These are phyloP conservation scores for Macrotyloma uniflorum DNA, from an alignment of 306 rosid species.

Conservation along the genomic window DNA sequence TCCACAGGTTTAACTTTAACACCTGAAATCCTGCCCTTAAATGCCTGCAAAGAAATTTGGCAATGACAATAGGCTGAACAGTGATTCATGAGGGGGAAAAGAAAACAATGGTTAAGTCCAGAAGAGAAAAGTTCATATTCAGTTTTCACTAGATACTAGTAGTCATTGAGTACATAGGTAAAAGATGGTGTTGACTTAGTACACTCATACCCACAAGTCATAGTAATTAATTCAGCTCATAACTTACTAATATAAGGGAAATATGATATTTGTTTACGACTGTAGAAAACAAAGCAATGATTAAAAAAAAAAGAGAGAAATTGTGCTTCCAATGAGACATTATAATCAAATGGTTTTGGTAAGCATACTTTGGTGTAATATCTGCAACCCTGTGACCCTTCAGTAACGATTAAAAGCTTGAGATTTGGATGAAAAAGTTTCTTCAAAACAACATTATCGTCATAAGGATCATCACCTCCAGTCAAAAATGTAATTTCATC, in stretches of 20 bases:
- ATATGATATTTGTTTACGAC: neutral
- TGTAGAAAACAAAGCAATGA: conserved; percentile 10
- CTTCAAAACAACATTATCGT: conserved; percentile 68
- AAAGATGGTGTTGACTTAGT: neutral
- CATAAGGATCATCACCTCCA: conserved; percentile 71
- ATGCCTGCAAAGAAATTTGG: conserved; percentile 56
- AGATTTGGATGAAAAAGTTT: conserved; percentile 78
- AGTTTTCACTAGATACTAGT: neutral
- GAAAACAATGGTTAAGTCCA: neutral
- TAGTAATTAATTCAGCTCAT: neutral
- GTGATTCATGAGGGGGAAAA: neutral
- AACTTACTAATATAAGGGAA: conserved; percentile 4
- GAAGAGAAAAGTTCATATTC: neutral
- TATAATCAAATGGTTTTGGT: conserved; percentile 8
- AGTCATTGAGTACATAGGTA: neutral
- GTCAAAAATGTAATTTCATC: conserved; percentile 79
- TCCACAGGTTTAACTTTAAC: conserved; percentile 75
- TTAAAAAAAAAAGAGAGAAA: neutral
- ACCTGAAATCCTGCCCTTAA: conserved; percentile 78
- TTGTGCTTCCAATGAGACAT: neutral
- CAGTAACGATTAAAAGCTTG: conserved; percentile 73
- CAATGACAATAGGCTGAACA: conserved; percentile 23
- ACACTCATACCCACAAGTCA: neutral
- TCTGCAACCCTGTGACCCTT: conserved; percentile 82
- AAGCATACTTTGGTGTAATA: conserved; percentile 72